Conservation (phyloP, 2,329 filamentous ascomycete species). For the Paraconiothyrium sp. region DNA sequence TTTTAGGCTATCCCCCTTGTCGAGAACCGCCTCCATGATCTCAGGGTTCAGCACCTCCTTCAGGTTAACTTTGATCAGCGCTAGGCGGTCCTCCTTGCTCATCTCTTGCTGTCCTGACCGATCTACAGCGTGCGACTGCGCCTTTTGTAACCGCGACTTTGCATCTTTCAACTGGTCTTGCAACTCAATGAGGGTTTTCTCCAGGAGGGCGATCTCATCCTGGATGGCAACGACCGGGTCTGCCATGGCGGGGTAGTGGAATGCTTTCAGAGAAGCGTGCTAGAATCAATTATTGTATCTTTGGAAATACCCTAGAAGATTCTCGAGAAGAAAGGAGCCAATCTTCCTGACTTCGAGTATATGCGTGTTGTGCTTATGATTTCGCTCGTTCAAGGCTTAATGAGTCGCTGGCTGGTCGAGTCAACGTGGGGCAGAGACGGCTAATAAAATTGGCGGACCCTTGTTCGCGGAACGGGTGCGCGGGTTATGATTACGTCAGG, state of each 20-base stretch:
- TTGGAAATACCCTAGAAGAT: not conserved
- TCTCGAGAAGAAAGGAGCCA: not conserved
- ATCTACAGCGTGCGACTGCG: constrained; percentile 27
- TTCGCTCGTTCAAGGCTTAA: constrained; percentile 2
- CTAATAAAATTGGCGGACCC: constrained; percentile 12
- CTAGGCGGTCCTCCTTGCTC: constrained; percentile 70
- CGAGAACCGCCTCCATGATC: constrained; percentile 78
- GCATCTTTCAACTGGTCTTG: constrained; percentile 43
- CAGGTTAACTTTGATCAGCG: constrained; percentile 81
- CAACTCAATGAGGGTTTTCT: constrained; percentile 44
- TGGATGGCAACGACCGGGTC: constrained; percentile 40
- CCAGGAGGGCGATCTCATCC: constrained; percentile 43
- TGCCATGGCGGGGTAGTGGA: constrained; percentile 42
- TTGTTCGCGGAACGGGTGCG: constrained; percentile 6
- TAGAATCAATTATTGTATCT: constrained; percentile 3
- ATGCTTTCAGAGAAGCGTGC: constrained; percentile 4
- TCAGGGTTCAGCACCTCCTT: constrained; percentile 85
- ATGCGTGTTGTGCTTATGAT: not conserved
- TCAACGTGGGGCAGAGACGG: constrained; percentile 12
- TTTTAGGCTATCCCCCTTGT: constrained; percentile 72
- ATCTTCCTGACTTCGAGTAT: not conserved
- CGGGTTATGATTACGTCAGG: constrained; percentile 10
- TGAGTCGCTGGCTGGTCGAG: constrained; percentile 12
- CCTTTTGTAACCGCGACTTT: constrained; percentile 38
- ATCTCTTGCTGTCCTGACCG: constrained; percentile 41